Conservation (phyloP, 805 yeast species). For the Barnettozyma siamensis region DNA sequence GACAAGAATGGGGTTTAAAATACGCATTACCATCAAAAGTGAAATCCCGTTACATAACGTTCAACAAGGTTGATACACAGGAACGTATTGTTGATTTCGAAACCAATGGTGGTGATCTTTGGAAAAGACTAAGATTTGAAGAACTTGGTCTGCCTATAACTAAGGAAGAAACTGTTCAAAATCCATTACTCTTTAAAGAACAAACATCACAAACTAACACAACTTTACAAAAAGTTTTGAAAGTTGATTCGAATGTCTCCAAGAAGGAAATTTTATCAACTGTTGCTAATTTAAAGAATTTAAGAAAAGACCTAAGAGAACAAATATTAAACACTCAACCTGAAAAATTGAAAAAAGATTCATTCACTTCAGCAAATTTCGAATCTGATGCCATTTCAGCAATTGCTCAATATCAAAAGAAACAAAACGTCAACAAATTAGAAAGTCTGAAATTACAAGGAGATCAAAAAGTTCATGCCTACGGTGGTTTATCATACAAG, state of each 20-base stretch:
- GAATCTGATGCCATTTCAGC: constrained; percentile 24
- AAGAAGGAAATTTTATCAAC: constrained; percentile 8
- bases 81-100: constrained; percentile 70
- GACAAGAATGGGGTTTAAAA: constrained; percentile 77
- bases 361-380: constrained; percentile 28
- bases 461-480: constrained; percentile 44
- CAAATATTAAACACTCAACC: constrained; percentile 53
- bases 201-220: constrained; percentile 16
- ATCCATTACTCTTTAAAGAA: constrained; percentile 30
- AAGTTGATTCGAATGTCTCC: neutral
- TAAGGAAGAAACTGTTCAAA: constrained; percentile 20
- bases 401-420: constrained; percentile 23
- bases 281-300: constrained; percentile 27
- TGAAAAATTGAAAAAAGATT: constrained; percentile 28
- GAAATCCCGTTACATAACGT: constrained; percentile 53
- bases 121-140: constrained; percentile 60
- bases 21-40: constrained; percentile 58
- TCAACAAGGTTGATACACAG: constrained; percentile 60
- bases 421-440: constrained; percentile 4
- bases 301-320: constrained; percentile 47
- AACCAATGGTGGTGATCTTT: constrained; percentile 50
- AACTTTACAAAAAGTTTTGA: constrained; percentile 22
- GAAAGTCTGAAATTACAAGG: constrained; percentile 7
- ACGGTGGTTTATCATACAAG: constrained; percentile 71
- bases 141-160: constrained; percentile 48